phyloP scores from a whole-genome alignment of 108 stramenopile genomes.

The Aurantiochytrium sp. region DNA sequence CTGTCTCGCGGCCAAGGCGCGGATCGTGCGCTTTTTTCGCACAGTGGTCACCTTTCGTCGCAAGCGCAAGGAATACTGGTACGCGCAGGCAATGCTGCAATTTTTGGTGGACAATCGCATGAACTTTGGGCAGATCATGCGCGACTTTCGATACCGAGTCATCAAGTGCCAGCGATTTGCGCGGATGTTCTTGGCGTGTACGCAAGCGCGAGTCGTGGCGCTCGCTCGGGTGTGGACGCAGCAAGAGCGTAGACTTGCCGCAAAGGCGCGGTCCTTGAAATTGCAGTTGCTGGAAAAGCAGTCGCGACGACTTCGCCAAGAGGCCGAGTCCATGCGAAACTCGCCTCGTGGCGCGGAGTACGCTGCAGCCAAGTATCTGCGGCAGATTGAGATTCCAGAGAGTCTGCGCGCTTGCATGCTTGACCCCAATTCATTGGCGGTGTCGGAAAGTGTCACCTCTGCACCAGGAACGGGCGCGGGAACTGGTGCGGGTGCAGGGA shows the following conservation, averaged over 20 bases:
- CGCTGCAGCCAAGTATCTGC: not conserved
- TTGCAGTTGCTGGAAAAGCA: not conserved
- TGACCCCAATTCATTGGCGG: too few species aligned
- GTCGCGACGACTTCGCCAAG: not conserved
- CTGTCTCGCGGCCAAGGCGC: not conserved
- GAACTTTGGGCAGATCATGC: conserved; percentile 1
- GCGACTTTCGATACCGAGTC: not conserved
- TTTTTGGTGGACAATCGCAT: not conserved
- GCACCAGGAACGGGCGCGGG: too few species aligned
- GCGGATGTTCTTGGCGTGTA: not conserved
- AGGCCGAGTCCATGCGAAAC: not conserved
- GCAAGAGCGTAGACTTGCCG: not conserved
- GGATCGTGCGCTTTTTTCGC: not conserved
- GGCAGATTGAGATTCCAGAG: not conserved
- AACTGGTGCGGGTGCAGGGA: too few species aligned
- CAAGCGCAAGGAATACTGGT: not conserved
- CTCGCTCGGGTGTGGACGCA: not conserved
- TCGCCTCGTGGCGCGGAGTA: not conserved
- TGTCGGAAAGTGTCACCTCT: too few species aligned
- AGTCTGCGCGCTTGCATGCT: not conserved
- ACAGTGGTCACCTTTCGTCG: not conserved
- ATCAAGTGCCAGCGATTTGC: not conserved
- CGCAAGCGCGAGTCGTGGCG: not conserved
- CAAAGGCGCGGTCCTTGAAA: not conserved
- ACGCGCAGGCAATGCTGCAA: not conserved